These are phyloP conservation scores for Fusarium stilboides DNA, from an alignment of 2,329 filamentous ascomycete genomes.

Conservation along the genomic window DNA sequence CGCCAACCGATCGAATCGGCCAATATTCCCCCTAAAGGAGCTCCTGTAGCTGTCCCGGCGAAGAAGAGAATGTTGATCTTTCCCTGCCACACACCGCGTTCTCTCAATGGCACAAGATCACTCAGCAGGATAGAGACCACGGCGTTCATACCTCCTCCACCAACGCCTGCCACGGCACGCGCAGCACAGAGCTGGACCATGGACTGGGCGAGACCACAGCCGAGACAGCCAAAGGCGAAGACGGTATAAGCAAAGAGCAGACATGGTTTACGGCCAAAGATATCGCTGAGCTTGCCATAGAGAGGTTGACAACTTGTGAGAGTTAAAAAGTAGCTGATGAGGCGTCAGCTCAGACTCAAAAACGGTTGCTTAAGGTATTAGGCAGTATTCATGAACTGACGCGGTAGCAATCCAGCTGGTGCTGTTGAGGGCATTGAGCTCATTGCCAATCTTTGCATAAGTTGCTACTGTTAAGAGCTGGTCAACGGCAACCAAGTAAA, in stretches of 20 bases:
- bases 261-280: conserved; percentile 78
- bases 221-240: conserved; percentile 75
- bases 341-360: conserved; percentile 6
- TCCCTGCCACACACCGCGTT: conserved; percentile 82
- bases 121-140: conserved; percentile 76
- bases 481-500: conserved; percentile 81
- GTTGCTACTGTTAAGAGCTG: conserved; percentile 84
- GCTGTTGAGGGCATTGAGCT: conserved; percentile 80
- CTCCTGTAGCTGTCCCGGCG: conserved; percentile 76
- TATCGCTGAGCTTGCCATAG: conserved; percentile 79
- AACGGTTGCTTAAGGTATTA: background rate
- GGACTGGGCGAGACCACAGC: conserved; percentile 74
- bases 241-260: conserved; percentile 75
- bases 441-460: conserved; percentile 84
- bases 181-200: conserved; percentile 77
- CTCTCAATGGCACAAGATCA: conserved; percentile 78
- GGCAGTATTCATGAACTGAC: conserved; percentile 43
- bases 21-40: conserved; percentile 79
- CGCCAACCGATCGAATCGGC: conserved; percentile 82
- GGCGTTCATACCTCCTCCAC: conserved; percentile 80
- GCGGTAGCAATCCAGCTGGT: conserved; percentile 80
- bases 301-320: conserved; percentile 82
- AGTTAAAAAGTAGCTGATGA: conserved; percentile 76
- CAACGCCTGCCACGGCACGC: conserved; percentile 68
- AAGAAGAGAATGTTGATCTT: conserved; percentile 80